Conservation (phyloP, 106 monocot genomes). For the Platanthera guangdongensis region DNA sequence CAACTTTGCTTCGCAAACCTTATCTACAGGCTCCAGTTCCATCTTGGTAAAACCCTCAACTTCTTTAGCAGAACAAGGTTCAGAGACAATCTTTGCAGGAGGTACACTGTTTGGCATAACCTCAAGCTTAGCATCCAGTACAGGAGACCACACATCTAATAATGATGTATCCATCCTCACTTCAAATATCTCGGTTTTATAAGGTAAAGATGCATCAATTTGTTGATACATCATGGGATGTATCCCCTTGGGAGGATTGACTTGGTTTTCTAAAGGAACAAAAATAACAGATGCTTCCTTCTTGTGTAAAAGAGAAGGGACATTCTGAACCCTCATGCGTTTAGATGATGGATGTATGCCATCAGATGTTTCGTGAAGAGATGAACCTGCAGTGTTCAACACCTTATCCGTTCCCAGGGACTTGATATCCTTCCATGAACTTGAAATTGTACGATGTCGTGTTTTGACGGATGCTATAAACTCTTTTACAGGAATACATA, state of each 20-base stretch:
- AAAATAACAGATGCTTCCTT: constrained; percentile 31
- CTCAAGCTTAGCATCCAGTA: constrained; percentile 18
- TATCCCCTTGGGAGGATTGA: constrained; percentile 23
- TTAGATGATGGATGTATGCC: constrained; percentile 40
- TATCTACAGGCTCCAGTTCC: constrained; percentile 40
- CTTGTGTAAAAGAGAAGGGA: constrained; percentile 24
- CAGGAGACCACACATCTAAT: constrained; percentile 1
- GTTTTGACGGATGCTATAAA: constrained; percentile 28
- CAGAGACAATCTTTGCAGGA: constrained; percentile 12
- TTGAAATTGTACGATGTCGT: constrained; percentile 11
- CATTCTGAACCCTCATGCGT: constrained; percentile 48
- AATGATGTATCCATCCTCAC: constrained; percentile 38
- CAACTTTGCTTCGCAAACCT: constrained; percentile 24
- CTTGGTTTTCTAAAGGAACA: constrained; percentile 28
- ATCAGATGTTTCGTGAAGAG: constrained; percentile 35
- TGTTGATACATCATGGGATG: constrained; percentile 19
- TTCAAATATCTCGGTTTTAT: constrained; percentile 32
- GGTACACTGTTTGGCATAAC: constrained; percentile 13
- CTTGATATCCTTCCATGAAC: constrained; percentile 18
- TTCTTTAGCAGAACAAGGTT: constrained; percentile 18
- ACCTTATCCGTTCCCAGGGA: constrained; percentile 20
- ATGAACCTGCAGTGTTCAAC: constrained; percentile 12
- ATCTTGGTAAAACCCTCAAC: constrained; percentile 27
- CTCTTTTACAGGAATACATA: constrained; percentile 55
- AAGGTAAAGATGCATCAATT: constrained; percentile 7